Conservation (phyloP, 1,139 yeast genomes). For the Blastobotrys capitulatus region DNA sequence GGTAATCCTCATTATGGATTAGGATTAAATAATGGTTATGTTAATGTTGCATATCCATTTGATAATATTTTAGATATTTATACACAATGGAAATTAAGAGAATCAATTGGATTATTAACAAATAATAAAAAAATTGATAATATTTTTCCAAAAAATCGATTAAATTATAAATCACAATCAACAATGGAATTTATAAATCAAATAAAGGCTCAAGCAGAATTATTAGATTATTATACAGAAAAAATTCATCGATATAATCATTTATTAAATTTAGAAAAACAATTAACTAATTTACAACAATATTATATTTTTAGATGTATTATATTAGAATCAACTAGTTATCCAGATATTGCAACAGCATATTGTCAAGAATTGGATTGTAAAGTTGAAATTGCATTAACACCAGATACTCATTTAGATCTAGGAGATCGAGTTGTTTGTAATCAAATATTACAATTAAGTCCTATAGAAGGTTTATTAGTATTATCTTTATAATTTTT, state of each 20-base stretch:
- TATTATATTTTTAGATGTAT: conserved; percentile 26
- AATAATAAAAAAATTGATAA: neutral
- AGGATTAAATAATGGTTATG: conserved; percentile 12
- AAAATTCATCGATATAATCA: conserved; percentile 3
- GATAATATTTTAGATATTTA: conserved; percentile 19
- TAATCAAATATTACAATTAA: conserved; percentile 30
- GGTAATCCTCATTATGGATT: conserved; percentile 7
- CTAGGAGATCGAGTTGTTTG: conserved; percentile 33
- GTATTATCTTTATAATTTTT: conserved; percentile 25
- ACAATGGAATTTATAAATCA: conserved; percentile 2
- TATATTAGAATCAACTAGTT: conserved; percentile 18
- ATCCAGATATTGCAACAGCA: conserved; percentile 25
- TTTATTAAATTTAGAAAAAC: neutral
- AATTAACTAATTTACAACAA: neutral
- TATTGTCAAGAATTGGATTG: conserved; percentile 27
- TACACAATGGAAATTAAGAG: conserved; percentile 19
- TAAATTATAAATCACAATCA: neutral
- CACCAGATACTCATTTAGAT: conserved; percentile 22
- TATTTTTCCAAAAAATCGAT: neutral
- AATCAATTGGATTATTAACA: neutral
- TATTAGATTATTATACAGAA: neutral
- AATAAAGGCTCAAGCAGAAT: conserved; percentile 1
- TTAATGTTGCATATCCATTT: conserved; percentile 23
- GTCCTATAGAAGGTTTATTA: conserved; percentile 28
- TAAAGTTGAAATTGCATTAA: conserved; percentile 23